These are phyloP conservation scores for Stachybotrys elegans DNA, from an alignment of 2,329 filamentous ascomycete species.

Conservation along the genomic window DNA sequence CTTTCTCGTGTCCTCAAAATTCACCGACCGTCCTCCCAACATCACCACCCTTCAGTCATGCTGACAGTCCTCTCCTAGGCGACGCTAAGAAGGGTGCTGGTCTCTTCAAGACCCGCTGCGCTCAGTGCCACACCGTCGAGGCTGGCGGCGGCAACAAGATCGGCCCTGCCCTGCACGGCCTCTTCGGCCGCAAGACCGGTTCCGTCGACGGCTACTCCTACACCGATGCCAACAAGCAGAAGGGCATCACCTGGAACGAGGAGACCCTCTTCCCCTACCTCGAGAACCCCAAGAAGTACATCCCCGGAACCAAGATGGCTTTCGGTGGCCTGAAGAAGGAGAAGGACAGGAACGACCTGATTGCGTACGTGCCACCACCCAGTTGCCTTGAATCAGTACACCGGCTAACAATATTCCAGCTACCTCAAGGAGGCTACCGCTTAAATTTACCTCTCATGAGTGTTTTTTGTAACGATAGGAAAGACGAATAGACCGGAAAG, in stretches of 20 bases:
- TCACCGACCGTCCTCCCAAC: too few relatives aligned
- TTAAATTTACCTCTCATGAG: slow-evolving; percentile 42
- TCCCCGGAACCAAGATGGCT: slow-evolving; percentile 99
- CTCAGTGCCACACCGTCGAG: slow-evolving; percentile 97
- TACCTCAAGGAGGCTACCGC: slow-evolving; percentile 66
- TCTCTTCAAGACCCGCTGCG: slow-evolving; percentile 99
- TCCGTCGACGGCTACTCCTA: slow-evolving; percentile 90
- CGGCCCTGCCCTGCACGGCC: slow-evolving; percentile 92
- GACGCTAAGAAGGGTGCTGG: slow-evolving; percentile 94
- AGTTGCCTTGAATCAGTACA: too few relatives aligned
- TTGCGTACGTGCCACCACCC: slow-evolving; percentile 67
- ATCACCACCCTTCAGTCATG: too few relatives aligned
- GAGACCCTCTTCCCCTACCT: slow-evolving; percentile 92
- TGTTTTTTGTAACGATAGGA: slow-evolving; percentile 27
- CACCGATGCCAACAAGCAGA: slow-evolving; percentile 99
- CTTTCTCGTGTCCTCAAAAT: too few relatives aligned
- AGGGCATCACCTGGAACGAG: slow-evolving; percentile 86
- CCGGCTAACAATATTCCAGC: slow-evolving; percentile 33
- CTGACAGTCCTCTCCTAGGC: slow-evolving; percentile 51
- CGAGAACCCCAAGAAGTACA: slow-evolving; percentile 99
- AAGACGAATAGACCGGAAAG: slow-evolving; percentile 29
- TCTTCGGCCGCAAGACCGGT: slow-evolving; percentile 95
- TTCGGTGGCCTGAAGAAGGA: slow-evolving; percentile 99
- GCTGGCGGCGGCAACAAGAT: slow-evolving; percentile 92
- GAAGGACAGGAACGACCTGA: slow-evolving; percentile 98